These are phyloP conservation scores for Aspergillus sp. DNA, from an alignment of 2,329 filamentous ascomycete species.

Conservation along the genomic window DNA sequence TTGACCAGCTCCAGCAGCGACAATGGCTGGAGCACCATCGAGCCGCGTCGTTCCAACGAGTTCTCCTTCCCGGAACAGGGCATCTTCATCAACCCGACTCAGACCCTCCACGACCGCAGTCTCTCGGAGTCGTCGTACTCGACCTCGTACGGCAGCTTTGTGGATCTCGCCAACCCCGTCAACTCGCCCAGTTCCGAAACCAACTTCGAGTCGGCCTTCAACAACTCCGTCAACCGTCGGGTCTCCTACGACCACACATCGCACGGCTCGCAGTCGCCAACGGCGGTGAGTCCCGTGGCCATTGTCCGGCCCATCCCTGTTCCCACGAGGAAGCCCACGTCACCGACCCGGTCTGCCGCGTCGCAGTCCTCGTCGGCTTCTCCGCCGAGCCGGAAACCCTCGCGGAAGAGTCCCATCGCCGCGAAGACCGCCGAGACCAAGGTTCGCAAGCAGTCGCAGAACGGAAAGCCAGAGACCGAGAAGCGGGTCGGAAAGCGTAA, in stretches of 20 bases:
- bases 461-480: slow-evolving; percentile 81
- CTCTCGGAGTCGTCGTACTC: slow-evolving; percentile 82
- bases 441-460: slow-evolving; percentile 70
- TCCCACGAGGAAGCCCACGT: slow-evolving; percentile 47
- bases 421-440: slow-evolving; percentile 82
- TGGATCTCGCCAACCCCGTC: slow-evolving; percentile 77
- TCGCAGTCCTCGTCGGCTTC: slow-evolving; percentile 65
- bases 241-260: slow-evolving; percentile 43
- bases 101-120: slow-evolving; percentile 84
- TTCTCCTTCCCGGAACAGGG: slow-evolving; percentile 59
- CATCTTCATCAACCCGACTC: slow-evolving; percentile 86
- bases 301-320: slow-evolving; percentile 66
- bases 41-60: slow-evolving; percentile 72
- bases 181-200: slow-evolving; percentile 82
- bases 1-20: slow-evolving; percentile 77
- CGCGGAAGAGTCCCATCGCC: slow-evolving; percentile 71
- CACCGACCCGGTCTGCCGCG: slow-evolving; percentile 59
- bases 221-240: slow-evolving; percentile 38
- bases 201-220: slow-evolving; percentile 59
- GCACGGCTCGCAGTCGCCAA: slow-evolving; percentile 44
- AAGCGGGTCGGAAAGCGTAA: slow-evolving; percentile 91
- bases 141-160: slow-evolving; percentile 73
- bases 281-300: slow-evolving; percentile 65
- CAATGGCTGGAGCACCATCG: slow-evolving; percentile 82
- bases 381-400: slow-evolving; percentile 63